Evolutionary conservation across 148 eudicot species (phyloP), one percentile per base, ranked within the genome.

Genomic region (Limonium bicolor): DNA sequence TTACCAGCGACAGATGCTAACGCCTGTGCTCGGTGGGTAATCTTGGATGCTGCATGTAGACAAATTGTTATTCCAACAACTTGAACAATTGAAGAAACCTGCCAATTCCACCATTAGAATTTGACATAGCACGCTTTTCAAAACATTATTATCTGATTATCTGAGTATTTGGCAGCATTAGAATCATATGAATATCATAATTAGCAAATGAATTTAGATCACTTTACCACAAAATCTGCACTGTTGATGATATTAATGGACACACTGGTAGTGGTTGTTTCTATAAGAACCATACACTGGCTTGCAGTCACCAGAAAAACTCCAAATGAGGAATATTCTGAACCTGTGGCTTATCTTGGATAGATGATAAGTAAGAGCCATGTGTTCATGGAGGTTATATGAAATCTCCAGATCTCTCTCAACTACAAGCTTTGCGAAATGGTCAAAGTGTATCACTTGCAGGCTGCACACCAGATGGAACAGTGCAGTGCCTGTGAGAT

Each of bases 1-100:
- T 72, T 72, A 64, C 86, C 74, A 23, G 83, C 86, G 36, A 72
- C 29, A 22, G 93, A 73, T 41, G 78, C 93, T 48, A 86, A 60
- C 27, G 66, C 75, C 60, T 86, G 93, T 46, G 95, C 95, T 59
- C 86, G 60, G 39, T 77, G 86, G 14, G 95, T 77, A 48, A 86
- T 86, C 55, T 72, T 86, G 16, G 95, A 71, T 11, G 95, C 95
- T 45, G 86, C 86, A 53, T 65, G 78, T 31, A 86, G 55, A 62
- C 95, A 86, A 27, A 77, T 75, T 48, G 62, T 72, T 51, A 86
- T 59, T 9, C 86, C 87, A 7, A 68, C 83, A 26, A 81, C 86
- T 39, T 77, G 86, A 45, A 73, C 87, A 39, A 86, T 63, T 18
- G 95, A 70, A 12, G 81, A 70, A 22, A 81, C 63, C 95, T 86